Base-by-base conservation (phyloP, 1,284 basidiomycete species). In the Anthracocystis walkeri region DNA sequence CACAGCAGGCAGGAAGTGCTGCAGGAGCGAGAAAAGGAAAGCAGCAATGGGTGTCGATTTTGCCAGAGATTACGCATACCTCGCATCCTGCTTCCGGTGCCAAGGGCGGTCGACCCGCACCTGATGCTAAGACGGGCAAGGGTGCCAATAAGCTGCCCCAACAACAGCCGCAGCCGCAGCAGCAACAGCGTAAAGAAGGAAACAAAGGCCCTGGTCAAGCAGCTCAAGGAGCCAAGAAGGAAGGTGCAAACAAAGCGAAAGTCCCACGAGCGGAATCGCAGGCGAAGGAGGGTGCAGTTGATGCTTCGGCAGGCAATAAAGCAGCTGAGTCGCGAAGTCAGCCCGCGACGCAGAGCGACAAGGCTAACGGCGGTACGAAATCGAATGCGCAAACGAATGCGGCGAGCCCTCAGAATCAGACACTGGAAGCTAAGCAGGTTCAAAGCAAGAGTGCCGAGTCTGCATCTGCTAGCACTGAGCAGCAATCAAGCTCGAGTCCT, bases 1-100 rank as follows among this genome's bases (percentile, higher is more conserved):
- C 46, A 10, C 58, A 69, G 35, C 49, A 48, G 11, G 5, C 56
- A 7, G 50, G 45, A 18, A 40, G 44, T 3, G 52, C 38, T 33
- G 66, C 58, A 4, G 64, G 51, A n/a, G 60, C 49, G 10, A 60
- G 56, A 27, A 78, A 78, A 42, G 77, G 75, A 1, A 77, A 77
- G 54, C 66, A 75, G 56, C 65, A 78, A n/a, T 80, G 78, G 78
- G 76, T 80, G 35, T 49, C 74, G 10, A 78, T 80, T 52, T 20
- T 80, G 38, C 78, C 78, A 18, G 67, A 72, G 38, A 73, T 80
- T 41, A 80, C 78, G 25, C 74, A 67, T 18, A 27, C 58, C 2
- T 60, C 65, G 38, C 25, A 58, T 7, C 41, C 46, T 2, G 27
- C 48, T 20, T 38, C 50, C 5, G 50, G 49, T 5, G 50, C 21